Conservation (phyloP, 164 flowering plant species). For the Sextonia rubra region DNA sequence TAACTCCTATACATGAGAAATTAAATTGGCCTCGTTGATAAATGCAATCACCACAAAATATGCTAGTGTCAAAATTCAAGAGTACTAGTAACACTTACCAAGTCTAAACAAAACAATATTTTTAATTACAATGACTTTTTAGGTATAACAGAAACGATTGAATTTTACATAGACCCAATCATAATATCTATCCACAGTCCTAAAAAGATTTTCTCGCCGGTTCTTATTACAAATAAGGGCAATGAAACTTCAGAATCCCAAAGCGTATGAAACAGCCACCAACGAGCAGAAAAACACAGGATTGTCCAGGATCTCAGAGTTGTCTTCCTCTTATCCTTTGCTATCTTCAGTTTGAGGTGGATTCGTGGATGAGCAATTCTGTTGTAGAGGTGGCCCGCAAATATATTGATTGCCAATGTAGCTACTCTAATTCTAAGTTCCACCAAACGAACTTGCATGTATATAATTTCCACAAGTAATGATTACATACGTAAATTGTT, state of each 20-base stretch:
- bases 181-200: not conserved
- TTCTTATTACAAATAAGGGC: not conserved
- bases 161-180: not conserved
- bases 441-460: no score
- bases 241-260: slow-evolving; percentile 5
- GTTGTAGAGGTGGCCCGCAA: not conserved
- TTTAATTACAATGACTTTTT: no score
- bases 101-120: no score
- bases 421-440: no score
- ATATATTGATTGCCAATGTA: not conserved
- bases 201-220: not conserved
- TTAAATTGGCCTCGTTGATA: no score
- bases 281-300: slow-evolving; percentile 1
- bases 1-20: no score
- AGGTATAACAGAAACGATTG: no score
- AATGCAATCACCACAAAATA: no score
- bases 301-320: not conserved
- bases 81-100: no score
- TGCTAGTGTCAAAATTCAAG: no score
- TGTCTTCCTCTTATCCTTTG: not conserved
- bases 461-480: no score
- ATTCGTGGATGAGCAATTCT: slow-evolving; percentile 1
- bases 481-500: no score
- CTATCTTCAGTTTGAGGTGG: not conserved
- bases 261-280: not conserved